A percentile compares a stretch with the other conserved stretches of the same genome.
Conservation (phyloP, 2,329 filamentous ascomycete genomes). For the Phialemonium atrogriseum region DNA sequence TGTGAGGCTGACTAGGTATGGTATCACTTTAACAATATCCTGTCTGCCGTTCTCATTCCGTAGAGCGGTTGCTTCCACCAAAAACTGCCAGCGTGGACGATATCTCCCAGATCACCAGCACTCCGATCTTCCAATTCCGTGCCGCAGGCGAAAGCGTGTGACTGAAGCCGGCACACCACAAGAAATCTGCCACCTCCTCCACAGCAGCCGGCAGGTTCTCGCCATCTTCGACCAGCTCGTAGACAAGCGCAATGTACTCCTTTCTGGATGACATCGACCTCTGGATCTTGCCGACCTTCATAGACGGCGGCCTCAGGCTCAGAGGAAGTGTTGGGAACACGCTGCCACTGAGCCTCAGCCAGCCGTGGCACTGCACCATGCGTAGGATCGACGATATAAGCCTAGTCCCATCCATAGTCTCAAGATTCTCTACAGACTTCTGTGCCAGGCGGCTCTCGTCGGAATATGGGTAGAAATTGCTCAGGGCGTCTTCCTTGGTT, state of each 20-base stretch:
- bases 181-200: not conserved
- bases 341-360: not conserved
- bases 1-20: no score
- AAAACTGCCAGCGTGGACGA: not conserved
- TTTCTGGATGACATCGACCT: not conserved
- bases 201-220: not conserved
- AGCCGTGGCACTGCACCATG: constrained; percentile 2
- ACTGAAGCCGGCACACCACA: not conserved
- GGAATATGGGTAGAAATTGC: constrained; percentile 1
- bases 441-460: not conserved
- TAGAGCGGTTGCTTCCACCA: no score
- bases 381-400: not conserved
- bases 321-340: not conserved
- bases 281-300: not conserved
- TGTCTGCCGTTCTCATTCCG: no score
- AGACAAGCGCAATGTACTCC: constrained; percentile 1
- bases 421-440: not conserved
- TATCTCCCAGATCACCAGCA: not conserved
- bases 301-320: not conserved
- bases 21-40: no score
- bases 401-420: no score
- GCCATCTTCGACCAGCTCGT: constrained; percentile 2
- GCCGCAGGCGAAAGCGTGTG: not conserved
- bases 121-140: not conserved
- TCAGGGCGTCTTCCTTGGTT: not conserved